Base-by-base conservation (phyloP, 176 grass and related monocot genomes). In the Triticum timopheevii region DNA sequence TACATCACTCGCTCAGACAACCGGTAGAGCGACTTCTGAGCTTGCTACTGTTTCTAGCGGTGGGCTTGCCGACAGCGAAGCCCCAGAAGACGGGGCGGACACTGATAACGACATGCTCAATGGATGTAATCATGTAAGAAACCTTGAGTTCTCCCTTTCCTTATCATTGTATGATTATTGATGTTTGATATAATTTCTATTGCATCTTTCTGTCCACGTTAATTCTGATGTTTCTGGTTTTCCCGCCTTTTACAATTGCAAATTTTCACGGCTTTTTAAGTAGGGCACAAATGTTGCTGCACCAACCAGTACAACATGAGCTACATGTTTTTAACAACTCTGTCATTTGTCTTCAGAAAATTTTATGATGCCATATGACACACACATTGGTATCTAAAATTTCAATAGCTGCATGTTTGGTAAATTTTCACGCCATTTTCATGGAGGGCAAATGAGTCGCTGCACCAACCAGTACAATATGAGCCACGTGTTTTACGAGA, bases 101-200 rank as follows among this genome's bases (percentile, higher is more conserved):
- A 31, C 28, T 4, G 13, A 79, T 15, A 85, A 42, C 20, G 3
- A 58, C 11, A 0, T 69, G 58, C 19, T 86, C 17, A 50, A 88
- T 0, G 72, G 79, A 85, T 82, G 69, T 69, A 78, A 75, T 85
- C 15, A 24, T 87, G 91, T 93, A 52, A 92, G 84, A 23, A 83
- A 75, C 28, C 85, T 86, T 61, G 8, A n/a, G 35, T 66, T 52
- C 4, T 40, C 81, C 58, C 22, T 73, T 16, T 50, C 38, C 69
- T 20, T 87, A 38, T 70, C 7, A 10, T 31, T 83, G 13, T 78
- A 50, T 2, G 23, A 28, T 61, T 83, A 3, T 73, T 61, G 1
- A 20, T 76, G 24, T 65, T 69, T 66, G 25, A 58, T 52, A 2
- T 9, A 42, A 40, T 69, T 75, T 73, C 4, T 67, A 23, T 30